Base-by-base conservation (phyloP, 2,329 filamentous ascomycete species). In the Colletotrichum gigasporum region DNA sequence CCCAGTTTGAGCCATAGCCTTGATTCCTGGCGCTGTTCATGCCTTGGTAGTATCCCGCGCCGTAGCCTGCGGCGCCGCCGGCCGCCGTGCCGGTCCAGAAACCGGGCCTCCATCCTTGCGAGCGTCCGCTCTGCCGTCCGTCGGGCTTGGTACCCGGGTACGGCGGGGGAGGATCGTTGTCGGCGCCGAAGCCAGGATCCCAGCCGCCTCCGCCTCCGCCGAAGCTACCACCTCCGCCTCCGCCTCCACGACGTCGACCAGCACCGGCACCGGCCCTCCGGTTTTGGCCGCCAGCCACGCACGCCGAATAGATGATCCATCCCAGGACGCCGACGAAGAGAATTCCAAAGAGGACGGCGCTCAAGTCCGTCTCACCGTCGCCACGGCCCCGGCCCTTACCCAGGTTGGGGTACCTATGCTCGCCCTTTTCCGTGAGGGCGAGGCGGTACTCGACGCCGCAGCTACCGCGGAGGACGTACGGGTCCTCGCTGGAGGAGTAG, bases 401-500 rank as follows among this genome's bases (percentile, higher is more conserved):
- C 39, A 87, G 72, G 35, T 85, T 74, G 1, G 91, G 92, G 74
- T 91, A 94, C 69, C 84, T 87, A 70, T 85, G 78, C 78, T 94
- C 89, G 3, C 96, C 96, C 66, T 85, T 82, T 10, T 90, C 88
- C 1, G 94, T 98, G 54, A 98, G 81, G 0, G 91, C 76, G 6
- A 98, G 78, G 12, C 90, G 85, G 77, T 98, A 98, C 78, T 97
- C 93, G 22, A 97, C 94, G 12, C 91, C 96, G 78, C 95, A 98
- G 76, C 92, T 96, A 20, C 96, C 96, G 72, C 92, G 94, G 56
- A 98, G 80, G n/a, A 98, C 86, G 76, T 93, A 96, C 0, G 88
- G 88, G 75, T 98, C 96, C 47, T 95, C 87, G 1, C 90, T 79
- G 12, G 81, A 83, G 62, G 86, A 82, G 79, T 97, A 98, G 10